Evolutionary conservation across 768 basidiomycete genomes (phyloP), one percentile per base, ranked within the genome.

Genomic region (Gloeostereum incarnatum): DNA sequence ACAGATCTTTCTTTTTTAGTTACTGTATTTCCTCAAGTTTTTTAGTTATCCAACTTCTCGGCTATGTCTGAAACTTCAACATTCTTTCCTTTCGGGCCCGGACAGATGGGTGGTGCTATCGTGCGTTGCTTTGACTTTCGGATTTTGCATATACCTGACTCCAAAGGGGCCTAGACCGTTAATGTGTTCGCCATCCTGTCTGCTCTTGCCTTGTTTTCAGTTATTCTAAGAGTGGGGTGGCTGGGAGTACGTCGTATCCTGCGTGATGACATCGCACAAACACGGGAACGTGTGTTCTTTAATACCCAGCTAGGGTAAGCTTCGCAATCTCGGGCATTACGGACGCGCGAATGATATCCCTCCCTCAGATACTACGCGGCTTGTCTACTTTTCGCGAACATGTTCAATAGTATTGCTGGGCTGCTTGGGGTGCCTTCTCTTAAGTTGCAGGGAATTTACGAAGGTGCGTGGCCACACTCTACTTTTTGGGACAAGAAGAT

Each of bases 261-360:
- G 41, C 50, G 45, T 22, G 49, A 39, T 24, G 44, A 52, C 22
- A 45, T 41, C 13, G 35, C 48, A 20, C 50, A 54, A 42, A 50
- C 65, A 13, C 57, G 59, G 22, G 75, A 76, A 53, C 71, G 67
- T 29, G 59, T 74, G 42, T 83, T 85, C 55, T 82, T 86, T 55
- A 68, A 70, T 40, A 81, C 81, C 5, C 81, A 81, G 45, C 68
- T 84, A 10, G 84, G 84, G 1, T n/a, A n/a, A n/a, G n/a, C n/a
- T n/a, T n/a, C n/a, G n/a, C n/a, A n/a, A n/a, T n/a, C n/a, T n/a
- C n/a, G n/a, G n/a, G n/a, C n/a, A n/a, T n/a, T n/a, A n/a, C n/a
- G n/a, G n/a, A n/a, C n/a, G n/a, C n/a, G n/a, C n/a, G n/a, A n/a
- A n/a, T n/a, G n/a, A n/a, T n/a, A n/a, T n/a, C n/a, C n/a, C n/a